Conservation (phyloP, 2,329 filamentous ascomycete genomes). For the Arthrinium puccinioides region DNA sequence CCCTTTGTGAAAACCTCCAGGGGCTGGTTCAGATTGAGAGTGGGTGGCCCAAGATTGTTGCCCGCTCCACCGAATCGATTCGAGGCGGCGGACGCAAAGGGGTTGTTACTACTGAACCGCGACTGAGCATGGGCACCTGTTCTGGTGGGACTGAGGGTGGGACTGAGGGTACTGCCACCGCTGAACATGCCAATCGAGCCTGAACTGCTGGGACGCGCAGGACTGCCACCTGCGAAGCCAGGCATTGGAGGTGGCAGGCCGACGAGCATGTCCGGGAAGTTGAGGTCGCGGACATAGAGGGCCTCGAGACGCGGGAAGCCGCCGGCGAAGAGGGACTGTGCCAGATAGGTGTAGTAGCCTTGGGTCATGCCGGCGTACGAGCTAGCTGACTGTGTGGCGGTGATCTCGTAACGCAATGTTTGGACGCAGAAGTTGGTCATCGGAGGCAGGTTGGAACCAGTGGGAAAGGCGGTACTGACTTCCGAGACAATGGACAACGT, state of each 20-base stretch:
- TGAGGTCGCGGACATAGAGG: constrained; percentile 79
- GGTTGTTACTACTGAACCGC: constrained; percentile 56
- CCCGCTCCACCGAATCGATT: constrained; percentile 17
- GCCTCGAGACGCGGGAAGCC: constrained; percentile 65
- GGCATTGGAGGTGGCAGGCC: constrained; percentile 57
- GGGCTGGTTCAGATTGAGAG: constrained; percentile 36
- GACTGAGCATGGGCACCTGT: constrained; percentile 9
- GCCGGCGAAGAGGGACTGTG: constrained; percentile 71
- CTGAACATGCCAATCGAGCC: constrained; percentile 21
- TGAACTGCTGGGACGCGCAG: constrained; percentile 27
- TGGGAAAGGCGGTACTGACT: constrained; percentile 42
- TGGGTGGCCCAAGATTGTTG: constrained; percentile 22
- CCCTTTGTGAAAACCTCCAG: constrained; percentile 55
- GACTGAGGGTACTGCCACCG: constrained; percentile 11
- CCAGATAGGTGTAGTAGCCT: constrained; percentile 79
- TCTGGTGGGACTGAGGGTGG: constrained; percentile 8
- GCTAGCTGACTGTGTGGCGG: constrained; percentile 46
- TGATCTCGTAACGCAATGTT: constrained; percentile 79
- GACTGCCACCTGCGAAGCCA: constrained; percentile 27
- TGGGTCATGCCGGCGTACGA: constrained; percentile 48
- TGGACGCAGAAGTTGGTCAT: constrained; percentile 62
- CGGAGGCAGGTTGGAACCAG: constrained; percentile 46
- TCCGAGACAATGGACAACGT: constrained; percentile 48
- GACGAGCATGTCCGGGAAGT: constrained; percentile 74
- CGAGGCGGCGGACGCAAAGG: constrained; percentile 36